These are phyloP conservation scores for Diaporthe sp. DNA, from an alignment of 2,329 filamentous ascomycete species.

Conservation along the genomic window DNA sequence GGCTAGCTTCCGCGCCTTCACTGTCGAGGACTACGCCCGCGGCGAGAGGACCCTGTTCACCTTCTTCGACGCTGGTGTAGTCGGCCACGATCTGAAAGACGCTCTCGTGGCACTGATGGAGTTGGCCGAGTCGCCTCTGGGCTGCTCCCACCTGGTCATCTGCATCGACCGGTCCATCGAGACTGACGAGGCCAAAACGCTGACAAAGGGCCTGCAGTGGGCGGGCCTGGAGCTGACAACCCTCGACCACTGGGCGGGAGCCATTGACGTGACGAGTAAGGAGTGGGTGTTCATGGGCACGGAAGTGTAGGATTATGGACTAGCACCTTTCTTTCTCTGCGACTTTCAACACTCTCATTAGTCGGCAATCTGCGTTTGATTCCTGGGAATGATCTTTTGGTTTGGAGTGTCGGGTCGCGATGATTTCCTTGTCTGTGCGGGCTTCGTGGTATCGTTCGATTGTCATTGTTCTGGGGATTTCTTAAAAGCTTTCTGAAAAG, in stretches of 20 bases:
- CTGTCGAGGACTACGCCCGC: constrained; percentile 69
- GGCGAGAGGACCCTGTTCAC: constrained; percentile 83
- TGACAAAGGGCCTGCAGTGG: constrained; percentile 90
- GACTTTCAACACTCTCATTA: constrained; percentile 33
- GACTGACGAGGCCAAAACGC: constrained; percentile 71
- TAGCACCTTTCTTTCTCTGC: constrained; percentile 14
- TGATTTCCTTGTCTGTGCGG: constrained; percentile 9
- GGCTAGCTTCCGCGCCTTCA: constrained; percentile 87
- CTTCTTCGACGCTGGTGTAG: constrained; percentile 82
- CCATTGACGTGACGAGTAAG: constrained; percentile 77
- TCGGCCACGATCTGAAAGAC: constrained; percentile 85
- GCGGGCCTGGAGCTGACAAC: constrained; percentile 90
- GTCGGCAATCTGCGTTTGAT: constrained; percentile 26
- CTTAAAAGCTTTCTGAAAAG: constrained; percentile 25
- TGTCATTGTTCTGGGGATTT: constrained; percentile 21
- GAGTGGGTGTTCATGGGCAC: constrained; percentile 91
- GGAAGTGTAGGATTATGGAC: constrained; percentile 72
- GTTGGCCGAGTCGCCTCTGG: constrained; percentile 82
- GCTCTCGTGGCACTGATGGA: constrained; percentile 94
- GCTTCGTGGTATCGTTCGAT: constrained; percentile 1
- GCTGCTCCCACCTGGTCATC: constrained; percentile 82
- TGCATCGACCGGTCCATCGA: constrained; percentile 82
- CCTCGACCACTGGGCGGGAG: constrained; percentile 80
- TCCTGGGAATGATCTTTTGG: constrained; percentile 12
- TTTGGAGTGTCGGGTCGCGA: constrained; percentile 17